Base-by-base conservation (phyloP, 2,329 filamentous ascomycete genomes). In the Meredithiella fracta region DNA sequence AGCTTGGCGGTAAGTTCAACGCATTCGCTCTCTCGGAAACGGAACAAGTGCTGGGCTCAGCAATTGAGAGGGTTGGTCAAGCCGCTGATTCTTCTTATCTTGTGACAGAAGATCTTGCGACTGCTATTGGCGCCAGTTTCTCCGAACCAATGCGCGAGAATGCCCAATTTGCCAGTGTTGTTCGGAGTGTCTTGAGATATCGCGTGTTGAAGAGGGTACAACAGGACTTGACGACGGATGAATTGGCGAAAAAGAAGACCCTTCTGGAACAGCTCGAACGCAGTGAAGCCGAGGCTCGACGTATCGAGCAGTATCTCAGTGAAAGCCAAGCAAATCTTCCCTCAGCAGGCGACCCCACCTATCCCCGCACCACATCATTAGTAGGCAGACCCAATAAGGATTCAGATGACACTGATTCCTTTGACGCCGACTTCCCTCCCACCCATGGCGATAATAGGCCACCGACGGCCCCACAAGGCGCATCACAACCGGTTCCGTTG, bases 71-170 rank as follows among this genome's bases (percentile, higher is more conserved):
- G 60, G 79, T 94, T 49, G 92, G 92, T 0, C 92, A 98, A 69
- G 92, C 92, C 1, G 88, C 91, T 7, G 92, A 98, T 66, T 86
- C 87, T 8, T 96, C 92, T 0, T 98, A 97, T 66, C 90, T 98
- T 61, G 89, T 87, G 8, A 97, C 91, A 0, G 87, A 94, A 63
- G 92, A 98, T 66, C 73, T 98, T 2, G 90, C 90, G 0, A 82
- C 81, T 1, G 85, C 85, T 0, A 72, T 98, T n/a, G 90, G 90
- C 20, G 90, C 91, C 34, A 92, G 82, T 61, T 98, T 98, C 65
- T 89, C 94, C 0, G 94, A 98, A 65, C 92, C 92, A 0, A 96
- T 98, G 88, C 80, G 94, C 56, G 92, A 98, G 70, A 94, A 89
- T 64, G 90, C 92, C 11, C 92, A 98, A 65, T 98, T 98, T 67